phyloP scores from a whole-genome alignment of 2,329 filamentous ascomycete species.

The Chaetomium olivaceum region DNA sequence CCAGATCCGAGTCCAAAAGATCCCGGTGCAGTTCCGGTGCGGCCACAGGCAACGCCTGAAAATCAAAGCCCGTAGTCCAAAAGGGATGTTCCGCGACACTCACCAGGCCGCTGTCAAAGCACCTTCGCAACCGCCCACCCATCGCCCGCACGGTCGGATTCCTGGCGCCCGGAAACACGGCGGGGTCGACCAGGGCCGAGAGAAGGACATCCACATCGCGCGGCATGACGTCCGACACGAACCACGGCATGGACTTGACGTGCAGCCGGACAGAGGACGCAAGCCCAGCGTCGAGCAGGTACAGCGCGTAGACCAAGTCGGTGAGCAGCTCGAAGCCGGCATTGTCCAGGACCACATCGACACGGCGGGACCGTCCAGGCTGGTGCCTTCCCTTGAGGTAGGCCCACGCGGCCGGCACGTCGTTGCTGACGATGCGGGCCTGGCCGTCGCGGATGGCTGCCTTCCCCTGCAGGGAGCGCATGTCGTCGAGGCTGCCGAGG shows the following conservation, averaged over 20 bases:
- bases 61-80: not conserved
- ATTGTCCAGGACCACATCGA: constrained; percentile 4
- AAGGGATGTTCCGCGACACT: constrained; percentile 1
- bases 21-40: constrained; percentile 1
- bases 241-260: constrained; percentile 9
- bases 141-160: not conserved
- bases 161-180: not conserved
- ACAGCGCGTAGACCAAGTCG: constrained; percentile 1
- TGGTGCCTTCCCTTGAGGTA: not conserved
- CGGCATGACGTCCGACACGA: constrained; percentile 5
- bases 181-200: not conserved
- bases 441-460: not conserved
- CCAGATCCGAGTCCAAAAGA: not conserved
- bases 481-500: not conserved
- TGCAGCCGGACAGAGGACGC: not conserved
- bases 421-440: constrained; percentile 7
- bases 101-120: not conserved
- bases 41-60: not conserved
- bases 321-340: constrained; percentile 9
- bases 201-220: constrained; percentile 1
- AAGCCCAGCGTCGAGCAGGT: not conserved
- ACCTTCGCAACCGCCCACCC: not conserved
- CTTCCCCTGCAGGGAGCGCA: not conserved
- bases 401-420: not conserved
- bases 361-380: no score